Base-by-base conservation (phyloP, 2,329 filamentous ascomycete species). In the Fusarium illudens region DNA sequence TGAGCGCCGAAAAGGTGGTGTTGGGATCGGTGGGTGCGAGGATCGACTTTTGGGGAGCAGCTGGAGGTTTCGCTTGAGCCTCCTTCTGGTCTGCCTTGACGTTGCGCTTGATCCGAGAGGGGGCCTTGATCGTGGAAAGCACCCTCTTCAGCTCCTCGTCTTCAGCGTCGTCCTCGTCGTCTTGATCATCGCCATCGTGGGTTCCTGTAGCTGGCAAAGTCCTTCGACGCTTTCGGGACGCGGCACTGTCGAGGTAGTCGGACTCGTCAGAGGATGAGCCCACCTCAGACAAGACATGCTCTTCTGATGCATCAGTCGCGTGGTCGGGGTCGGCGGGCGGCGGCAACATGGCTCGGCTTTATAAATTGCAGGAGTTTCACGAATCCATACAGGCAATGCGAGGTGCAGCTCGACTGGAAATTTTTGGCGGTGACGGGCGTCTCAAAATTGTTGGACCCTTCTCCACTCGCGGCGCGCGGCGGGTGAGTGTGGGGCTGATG, bases 1-100 rank as follows among this genome's bases (percentile, higher is more conserved):
- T 83, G 53, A 97, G 81, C 11, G 88, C 87, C 17, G 89, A 86
- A 76, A 97, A 97, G 9, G 86, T 91, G 17, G 86, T 82, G 75
- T 88, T 84, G 49, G 81, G 80, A 71, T 89, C 85, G 22, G 82
- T 83, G 12, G 86, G 85, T 4, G 85, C 87, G 50, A 82, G 78
- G 58, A 86, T 81, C 25, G 76, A 71, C 55, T 75, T 79, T 51
- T 73, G 73, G 20, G 75, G 56, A n/a, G 68, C 39, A 10, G 63
- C 36, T 36, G 70, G 56, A 59, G 67, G 39, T 49, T 74, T 61
- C 44, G 65, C 62, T 32, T 64, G 58, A 36, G 62, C 51, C 37
- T 72, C 66, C 25, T 63, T 67, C 32, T 71, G 60, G 32, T 71
- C 68, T 25, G 58, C 57, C 33, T 71, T 69, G 12, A 59, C 63